Evolutionary conservation across 148 eudicot species (phyloP), one percentile per base, ranked within the genome.

Genomic region (Vaccinium corymbosum): DNA sequence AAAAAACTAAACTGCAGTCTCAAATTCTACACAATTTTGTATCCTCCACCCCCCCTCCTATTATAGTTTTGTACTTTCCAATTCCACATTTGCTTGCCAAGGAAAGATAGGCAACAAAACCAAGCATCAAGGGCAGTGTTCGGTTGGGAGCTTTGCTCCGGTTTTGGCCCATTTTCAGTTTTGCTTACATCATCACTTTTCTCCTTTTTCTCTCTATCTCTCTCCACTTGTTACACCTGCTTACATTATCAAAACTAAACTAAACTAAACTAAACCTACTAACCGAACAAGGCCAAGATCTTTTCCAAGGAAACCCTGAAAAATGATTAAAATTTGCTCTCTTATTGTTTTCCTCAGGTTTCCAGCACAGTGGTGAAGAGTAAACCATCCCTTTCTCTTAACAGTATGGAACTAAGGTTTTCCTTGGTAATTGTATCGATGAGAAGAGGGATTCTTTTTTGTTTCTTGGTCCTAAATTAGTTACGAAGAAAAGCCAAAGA

Each of bases 41-140:
- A 32, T 1, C 1, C 1, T 1, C 35, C 35, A 0, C 57, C 0
- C 46, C 55, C 29, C 49, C 25, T 0, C 35, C 35, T 35, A 35
- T 2, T 35, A 35, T 35, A 35, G 38, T 35, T 35, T 35, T 1
- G 38, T 35, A 35, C 2, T 35, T 35, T 35, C 3, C 38, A 35
- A 35, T 35, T 35, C 38, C 38, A 35, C 22, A 25, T 76, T 49
- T 50, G 48, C 32, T 50, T 76, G 77, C 29, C 27, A 48, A 75
- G 78, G 78, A 46, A 75, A 75, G 78, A 42, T 75, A 9, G 20
- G 51, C 35, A 68, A 27, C 73, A 68, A 66, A 27, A 68, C 38
- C 73, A 68, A 68, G 73, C 17, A 68, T 29, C 73, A 12, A n/a
- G n/a, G n/a, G n/a, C n/a, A n/a, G n/a, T n/a, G n/a, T n/a, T n/a